These are phyloP conservation scores for Diaporthe vexans DNA, from an alignment of 2,329 filamentous ascomycete genomes.

Conservation along the genomic window DNA sequence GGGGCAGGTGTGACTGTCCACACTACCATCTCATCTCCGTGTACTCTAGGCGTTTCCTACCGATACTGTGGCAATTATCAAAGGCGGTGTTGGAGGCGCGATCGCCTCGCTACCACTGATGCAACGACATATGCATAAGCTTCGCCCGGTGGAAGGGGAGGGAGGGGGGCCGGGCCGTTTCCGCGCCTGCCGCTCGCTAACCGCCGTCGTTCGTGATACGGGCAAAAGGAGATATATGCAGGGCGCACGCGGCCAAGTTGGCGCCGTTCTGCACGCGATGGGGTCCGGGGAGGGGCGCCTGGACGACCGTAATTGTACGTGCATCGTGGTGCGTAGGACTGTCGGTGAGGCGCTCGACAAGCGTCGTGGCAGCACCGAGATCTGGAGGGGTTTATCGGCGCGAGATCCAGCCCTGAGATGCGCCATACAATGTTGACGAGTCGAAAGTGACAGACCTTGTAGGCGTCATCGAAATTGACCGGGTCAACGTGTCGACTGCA, in stretches of 20 bases:
- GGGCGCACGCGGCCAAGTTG: conserved; percentile 3
- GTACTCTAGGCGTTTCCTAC: not conserved
- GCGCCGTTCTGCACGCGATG: conserved; percentile 12
- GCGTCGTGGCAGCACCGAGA: conserved; percentile 4
- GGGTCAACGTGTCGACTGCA: not conserved
- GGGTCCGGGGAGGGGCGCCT: not conserved
- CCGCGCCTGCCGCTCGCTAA: not conserved
- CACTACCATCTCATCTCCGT: conserved; percentile 11
- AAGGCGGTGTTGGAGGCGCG: conserved; percentile 17
- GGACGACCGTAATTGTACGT: not conserved
- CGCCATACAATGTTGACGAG: not conserved
- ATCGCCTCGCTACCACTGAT: not conserved
- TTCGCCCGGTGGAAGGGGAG: not conserved
- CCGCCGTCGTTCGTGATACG: not conserved
- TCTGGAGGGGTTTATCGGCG: not conserved
- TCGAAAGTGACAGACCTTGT: conserved; percentile 12
- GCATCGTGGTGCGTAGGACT: conserved; percentile 12
- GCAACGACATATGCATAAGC: not conserved
- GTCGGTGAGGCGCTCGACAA: conserved; percentile 1
- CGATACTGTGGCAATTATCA: not conserved
- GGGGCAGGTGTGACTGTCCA: conserved; percentile 15
- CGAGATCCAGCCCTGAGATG: conserved; percentile 7
- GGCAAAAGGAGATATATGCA: not conserved
- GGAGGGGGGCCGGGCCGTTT: not conserved
- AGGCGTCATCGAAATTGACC: not conserved